Percentiles rank a stretch among this genome's conserved stretches.
Evolutionary conservation across 768 basidiomycete genomes (phyloP).

Genomic region (Gautieria morchelliformis): DNA sequence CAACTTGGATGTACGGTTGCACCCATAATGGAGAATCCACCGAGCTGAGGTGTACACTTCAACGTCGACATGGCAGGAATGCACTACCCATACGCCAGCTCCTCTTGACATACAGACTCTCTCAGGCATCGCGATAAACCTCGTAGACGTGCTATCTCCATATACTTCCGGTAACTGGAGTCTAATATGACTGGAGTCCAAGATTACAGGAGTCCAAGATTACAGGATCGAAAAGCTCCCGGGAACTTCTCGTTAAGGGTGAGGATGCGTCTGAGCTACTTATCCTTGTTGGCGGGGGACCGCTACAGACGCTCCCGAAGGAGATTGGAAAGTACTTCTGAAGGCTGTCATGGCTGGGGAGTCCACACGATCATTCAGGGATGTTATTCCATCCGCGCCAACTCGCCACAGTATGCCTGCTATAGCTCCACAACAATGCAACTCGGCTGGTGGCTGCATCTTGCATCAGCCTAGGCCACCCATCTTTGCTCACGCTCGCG

Average conservation of each 20-base stretch:
- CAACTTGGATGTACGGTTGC: background rate
- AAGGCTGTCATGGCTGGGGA: background rate
- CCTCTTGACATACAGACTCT: background rate
- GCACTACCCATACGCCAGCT: background rate
- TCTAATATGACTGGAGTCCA: background rate
- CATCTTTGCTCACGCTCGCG: conserved; percentile 82
- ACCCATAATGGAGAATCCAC: background rate
- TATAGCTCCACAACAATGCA: conserved; percentile 18
- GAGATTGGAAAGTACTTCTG: background rate
- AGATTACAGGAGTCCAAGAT: background rate
- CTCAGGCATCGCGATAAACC: background rate
- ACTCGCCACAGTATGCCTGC: conserved; percentile 25
- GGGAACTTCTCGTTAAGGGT: background rate
- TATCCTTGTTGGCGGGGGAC: background rate
- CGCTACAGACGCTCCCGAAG: background rate
- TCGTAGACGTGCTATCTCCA: background rate
- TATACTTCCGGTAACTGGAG: background rate
- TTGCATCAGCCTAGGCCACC: conserved; percentile 91
- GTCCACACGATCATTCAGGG: conserved; percentile 6
- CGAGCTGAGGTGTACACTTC: background rate
- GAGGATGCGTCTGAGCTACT: background rate
- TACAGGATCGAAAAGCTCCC: background rate
- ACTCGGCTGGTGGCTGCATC: conserved; percentile 50
- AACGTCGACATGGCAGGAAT: background rate
- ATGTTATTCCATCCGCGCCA: conserved; percentile 12